Conservation (phyloP, 2,329 filamentous ascomycete species). For the Clarireedia sp. region DNA sequence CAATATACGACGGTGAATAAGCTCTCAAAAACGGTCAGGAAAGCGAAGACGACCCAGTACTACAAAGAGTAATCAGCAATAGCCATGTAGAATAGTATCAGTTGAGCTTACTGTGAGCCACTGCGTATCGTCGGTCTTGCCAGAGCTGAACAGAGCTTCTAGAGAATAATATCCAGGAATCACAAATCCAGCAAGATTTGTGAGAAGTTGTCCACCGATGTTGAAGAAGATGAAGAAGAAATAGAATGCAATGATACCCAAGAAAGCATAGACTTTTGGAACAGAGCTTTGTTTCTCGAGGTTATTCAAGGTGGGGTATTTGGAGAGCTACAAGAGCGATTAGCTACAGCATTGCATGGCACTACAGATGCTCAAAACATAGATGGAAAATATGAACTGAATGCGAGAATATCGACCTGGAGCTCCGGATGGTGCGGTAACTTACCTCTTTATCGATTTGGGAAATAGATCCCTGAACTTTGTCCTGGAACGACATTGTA, state of each 20-base stretch:
- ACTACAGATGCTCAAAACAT: not conserved
- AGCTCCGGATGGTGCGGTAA: conserved; percentile 18
- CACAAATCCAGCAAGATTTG: conserved; percentile 77
- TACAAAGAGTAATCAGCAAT: conserved; percentile 28
- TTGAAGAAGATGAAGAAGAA: conserved; percentile 92
- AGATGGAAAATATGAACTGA: not conserved
- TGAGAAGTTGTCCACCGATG: conserved; percentile 79
- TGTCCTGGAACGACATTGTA: conserved; percentile 72
- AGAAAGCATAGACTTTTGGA: conserved; percentile 77
- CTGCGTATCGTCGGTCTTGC: conserved; percentile 74
- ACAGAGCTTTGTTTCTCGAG: conserved; percentile 77
- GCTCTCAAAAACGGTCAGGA: conserved; percentile 79
- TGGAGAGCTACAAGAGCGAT: conserved; percentile 55
- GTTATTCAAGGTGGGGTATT: conserved; percentile 77
- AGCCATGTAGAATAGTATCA: conserved; percentile 6
- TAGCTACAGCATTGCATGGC: not conserved
- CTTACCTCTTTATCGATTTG: conserved; percentile 78
- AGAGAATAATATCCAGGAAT: conserved; percentile 82
- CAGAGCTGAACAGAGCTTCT: conserved; percentile 62
- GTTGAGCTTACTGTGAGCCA: conserved; percentile 57
- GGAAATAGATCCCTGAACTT: conserved; percentile 66
- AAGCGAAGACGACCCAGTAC: conserved; percentile 85
- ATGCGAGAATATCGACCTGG: not conserved
- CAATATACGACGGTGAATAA: conserved; percentile 80
- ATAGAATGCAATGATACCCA: conserved; percentile 70